A percentile compares a stretch with the other conserved stretches of the same genome.
Conservation (phyloP, 306 rosid species). For the Begonia fuchsioides region DNA sequence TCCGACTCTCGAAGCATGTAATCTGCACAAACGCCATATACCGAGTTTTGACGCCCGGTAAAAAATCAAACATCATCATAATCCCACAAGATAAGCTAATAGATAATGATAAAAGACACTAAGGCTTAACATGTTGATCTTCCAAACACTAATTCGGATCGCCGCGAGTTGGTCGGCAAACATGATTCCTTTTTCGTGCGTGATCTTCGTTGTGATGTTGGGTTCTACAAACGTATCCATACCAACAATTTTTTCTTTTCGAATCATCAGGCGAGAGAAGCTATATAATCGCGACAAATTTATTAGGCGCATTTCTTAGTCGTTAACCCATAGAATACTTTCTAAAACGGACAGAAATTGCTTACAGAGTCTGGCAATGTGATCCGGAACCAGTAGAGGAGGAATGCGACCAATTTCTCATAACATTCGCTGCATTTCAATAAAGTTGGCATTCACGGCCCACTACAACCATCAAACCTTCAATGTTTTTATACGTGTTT, state of each 20-base stretch:
- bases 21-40: no score
- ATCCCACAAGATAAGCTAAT: no score
- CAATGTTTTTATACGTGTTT: no score
- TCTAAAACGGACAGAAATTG: not conserved
- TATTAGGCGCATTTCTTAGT: not conserved
- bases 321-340: not conserved
- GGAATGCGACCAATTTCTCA: slow-evolving; percentile 63
- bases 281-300: slow-evolving; percentile 5
- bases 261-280: slow-evolving; percentile 41
- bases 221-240: slow-evolving; percentile 81
- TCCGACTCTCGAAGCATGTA: no score
- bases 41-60: no score
- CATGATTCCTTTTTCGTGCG: slow-evolving; percentile 76
- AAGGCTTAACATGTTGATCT: no score
- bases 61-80: no score
- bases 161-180: slow-evolving; percentile 71
- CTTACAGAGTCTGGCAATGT: slow-evolving; percentile 51
- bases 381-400: slow-evolving; percentile 80
- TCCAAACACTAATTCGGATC: not conserved
- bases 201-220: slow-evolving; percentile 76
- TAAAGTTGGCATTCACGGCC: no score
- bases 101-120: no score
- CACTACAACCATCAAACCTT: no score
- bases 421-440: slow-evolving; percentile 52
- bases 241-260: slow-evolving; percentile 83